These are phyloP conservation scores for Piper longum DNA, from an alignment of 164 flowering plant species.

Conservation along the genomic window DNA sequence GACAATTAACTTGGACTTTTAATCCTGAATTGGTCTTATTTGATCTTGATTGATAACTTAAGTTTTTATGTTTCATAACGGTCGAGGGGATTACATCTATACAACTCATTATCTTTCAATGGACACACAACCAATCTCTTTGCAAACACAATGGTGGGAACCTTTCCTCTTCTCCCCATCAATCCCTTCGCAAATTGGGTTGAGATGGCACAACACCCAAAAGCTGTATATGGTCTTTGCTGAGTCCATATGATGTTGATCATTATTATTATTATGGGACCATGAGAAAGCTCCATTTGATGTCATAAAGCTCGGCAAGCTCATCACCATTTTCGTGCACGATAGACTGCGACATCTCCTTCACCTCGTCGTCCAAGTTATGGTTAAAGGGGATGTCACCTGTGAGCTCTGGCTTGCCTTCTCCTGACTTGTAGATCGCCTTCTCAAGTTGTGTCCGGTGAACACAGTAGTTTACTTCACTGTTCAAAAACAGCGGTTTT, in stretches of 20 bases:
- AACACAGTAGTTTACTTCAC: constrained; percentile 60
- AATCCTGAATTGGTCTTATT: too few relatives aligned
- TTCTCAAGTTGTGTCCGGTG: constrained; percentile 81
- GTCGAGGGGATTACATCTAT: too few relatives aligned
- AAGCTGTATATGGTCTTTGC: constrained; percentile 80
- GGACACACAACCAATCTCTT: too few relatives aligned
- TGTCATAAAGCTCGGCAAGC: constrained; percentile 40
- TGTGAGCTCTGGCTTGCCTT: constrained; percentile 86
- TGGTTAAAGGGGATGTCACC: constrained; percentile 38
- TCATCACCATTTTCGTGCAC: too few relatives aligned
- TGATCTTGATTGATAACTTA: too few relatives aligned
- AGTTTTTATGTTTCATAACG: too few relatives aligned
- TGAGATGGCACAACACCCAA: constrained; percentile 82
- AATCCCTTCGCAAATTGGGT: constrained; percentile 81
- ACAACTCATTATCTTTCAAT: too few relatives aligned
- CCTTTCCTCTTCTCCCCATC: constrained; percentile 78
- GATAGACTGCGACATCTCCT: too few relatives aligned
- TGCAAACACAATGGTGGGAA: constrained; percentile 69
- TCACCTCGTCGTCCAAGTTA: too few relatives aligned
- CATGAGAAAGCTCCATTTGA: constrained; percentile 78
- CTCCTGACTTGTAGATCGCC: constrained; percentile 89
- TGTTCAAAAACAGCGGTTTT: constrained; percentile 51
- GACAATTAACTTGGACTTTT: too few relatives aligned
- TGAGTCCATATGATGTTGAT: constrained; percentile 49
- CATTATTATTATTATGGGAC: constrained; percentile 79